phyloP scores from a whole-genome alignment of 495 filamentous ascomycete genomes.

The Xylaria castorea region DNA sequence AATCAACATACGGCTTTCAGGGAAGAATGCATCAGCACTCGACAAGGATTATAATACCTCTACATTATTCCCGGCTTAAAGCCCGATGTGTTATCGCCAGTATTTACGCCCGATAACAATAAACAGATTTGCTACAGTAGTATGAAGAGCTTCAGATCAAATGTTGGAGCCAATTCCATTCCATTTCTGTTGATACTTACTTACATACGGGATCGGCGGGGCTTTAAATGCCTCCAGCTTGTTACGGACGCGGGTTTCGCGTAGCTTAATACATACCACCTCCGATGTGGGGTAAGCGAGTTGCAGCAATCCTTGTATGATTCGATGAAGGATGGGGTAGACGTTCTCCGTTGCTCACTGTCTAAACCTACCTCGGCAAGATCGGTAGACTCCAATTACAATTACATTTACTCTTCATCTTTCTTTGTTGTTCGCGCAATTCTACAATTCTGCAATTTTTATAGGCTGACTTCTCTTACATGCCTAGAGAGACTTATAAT shows the following conservation, averaged over 20 bases:
- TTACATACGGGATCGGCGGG: background rate
- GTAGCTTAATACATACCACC: background rate
- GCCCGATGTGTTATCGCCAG: background rate
- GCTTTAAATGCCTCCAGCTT: background rate
- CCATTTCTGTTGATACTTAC: background rate
- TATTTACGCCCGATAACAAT: background rate
- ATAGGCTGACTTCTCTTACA: background rate
- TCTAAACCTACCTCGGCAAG: background rate
- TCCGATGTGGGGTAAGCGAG: slow-evolving; percentile 10
- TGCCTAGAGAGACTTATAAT: background rate
- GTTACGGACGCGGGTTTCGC: background rate
- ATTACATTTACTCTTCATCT: background rate
- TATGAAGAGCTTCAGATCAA: background rate
- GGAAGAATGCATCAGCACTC: background rate
- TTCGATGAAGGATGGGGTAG: background rate
- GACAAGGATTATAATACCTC: background rate
- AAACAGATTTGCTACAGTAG: background rate
- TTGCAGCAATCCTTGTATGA: background rate
- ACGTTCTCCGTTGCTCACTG: background rate
- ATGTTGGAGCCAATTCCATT: background rate
- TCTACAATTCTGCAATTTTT: background rate
- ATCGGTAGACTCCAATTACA: background rate
- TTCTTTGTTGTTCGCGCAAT: background rate
- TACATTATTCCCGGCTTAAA: background rate
- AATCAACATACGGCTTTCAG: too few relatives aligned